Evolutionary conservation across 208 protist species (phyloP).

Genomic region (Trypanosoma lewisi): DNA sequence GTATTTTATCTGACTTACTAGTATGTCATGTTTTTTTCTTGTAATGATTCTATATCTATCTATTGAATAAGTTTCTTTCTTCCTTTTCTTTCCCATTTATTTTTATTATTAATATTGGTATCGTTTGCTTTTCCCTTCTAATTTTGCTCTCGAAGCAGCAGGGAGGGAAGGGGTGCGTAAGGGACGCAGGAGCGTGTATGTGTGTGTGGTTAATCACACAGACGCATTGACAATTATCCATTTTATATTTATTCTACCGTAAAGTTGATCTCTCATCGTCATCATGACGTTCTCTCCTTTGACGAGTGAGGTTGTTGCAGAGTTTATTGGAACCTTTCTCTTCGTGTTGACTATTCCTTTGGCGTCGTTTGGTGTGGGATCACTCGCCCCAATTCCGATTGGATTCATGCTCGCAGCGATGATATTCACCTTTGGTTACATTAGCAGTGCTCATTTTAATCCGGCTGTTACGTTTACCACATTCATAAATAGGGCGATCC

Average conservation of each 20-base stretch:
- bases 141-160: not conserved
- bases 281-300: constrained; percentile 58
- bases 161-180: not conserved
- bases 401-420: constrained; percentile 88
- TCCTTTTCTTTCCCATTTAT: not conserved
- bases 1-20: no score
- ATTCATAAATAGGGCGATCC: constrained; percentile 81
- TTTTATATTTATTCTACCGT: not conserved
- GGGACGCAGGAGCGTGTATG: not conserved
- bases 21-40: no score
- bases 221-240: not conserved
- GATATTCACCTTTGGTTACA: constrained; percentile 91
- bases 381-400: constrained; percentile 74
- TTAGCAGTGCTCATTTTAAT: constrained; percentile 93
- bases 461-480: constrained; percentile 89
- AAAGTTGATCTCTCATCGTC: not conserved
- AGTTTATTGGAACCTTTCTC: constrained; percentile 87
- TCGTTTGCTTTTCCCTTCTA: constrained; percentile 3
- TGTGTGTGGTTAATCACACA: not conserved
- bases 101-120: constrained; percentile 9
- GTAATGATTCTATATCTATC: not conserved
- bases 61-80: not conserved
- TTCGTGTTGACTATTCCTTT: constrained; percentile 79
- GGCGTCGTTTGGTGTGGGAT: constrained; percentile 61
- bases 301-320: constrained; percentile 64